These are phyloP conservation scores for Polygonum aviculare DNA, from an alignment of 148 eudicot species.

Conservation along the genomic window DNA sequence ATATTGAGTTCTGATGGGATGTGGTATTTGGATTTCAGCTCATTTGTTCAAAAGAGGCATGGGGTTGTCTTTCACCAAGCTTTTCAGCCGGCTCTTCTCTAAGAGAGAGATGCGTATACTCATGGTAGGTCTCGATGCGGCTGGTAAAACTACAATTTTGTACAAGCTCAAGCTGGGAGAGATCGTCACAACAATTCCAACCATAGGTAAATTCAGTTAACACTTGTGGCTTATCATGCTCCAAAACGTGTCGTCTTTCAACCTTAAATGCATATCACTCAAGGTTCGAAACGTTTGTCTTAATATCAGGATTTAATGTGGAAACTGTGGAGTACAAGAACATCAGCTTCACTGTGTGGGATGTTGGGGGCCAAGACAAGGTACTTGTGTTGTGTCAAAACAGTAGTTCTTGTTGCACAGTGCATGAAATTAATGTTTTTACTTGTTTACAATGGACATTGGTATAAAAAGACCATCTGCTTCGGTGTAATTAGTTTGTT, in stretches of 20 bases:
- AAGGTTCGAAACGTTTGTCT: neutral
- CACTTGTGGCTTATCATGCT: neutral
- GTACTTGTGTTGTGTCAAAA: neutral
- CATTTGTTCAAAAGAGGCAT: slow-evolving; percentile 13
- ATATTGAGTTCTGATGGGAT: neutral
- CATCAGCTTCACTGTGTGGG: slow-evolving; percentile 31
- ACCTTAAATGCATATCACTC: neutral
- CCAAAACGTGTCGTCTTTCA: neutral
- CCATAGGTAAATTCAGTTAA: slow-evolving; percentile 25
- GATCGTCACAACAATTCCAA: slow-evolving; percentile 45
- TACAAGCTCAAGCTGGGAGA: slow-evolving; percentile 47
- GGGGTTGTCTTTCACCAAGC: slow-evolving; percentile 46
- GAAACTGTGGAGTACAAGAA: slow-evolving; percentile 44
- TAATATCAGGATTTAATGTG: slow-evolving; percentile 10
- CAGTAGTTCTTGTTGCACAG: neutral
- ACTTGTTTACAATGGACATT: neutral
- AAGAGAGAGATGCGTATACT: slow-evolving; percentile 45
- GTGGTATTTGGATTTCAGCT: neutral
- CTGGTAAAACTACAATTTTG: slow-evolving; percentile 26
- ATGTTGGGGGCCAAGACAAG: slow-evolving; percentile 12
- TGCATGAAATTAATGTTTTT: neutral
- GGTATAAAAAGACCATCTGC: neutral
- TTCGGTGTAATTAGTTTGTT: neutral
- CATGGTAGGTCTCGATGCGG: slow-evolving; percentile 35
- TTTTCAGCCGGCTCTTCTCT: slow-evolving; percentile 39